Base-by-base conservation (phyloP, 169 alveolate genomes). In the Eimeria falciformis region DNA sequence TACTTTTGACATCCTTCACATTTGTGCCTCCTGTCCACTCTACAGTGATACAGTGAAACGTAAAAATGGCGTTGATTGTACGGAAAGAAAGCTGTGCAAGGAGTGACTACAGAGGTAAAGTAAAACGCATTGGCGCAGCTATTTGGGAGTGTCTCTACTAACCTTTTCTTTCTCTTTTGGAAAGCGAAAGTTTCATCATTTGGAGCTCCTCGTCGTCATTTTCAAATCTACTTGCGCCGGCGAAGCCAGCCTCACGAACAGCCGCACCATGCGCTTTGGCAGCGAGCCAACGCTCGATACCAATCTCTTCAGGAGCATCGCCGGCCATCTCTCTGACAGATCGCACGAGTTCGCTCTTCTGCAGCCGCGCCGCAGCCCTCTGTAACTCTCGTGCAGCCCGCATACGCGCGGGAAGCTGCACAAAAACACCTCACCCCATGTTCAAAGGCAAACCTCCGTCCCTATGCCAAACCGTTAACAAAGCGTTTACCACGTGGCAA, bases 161-260 rank as follows among this genome's bases (percentile, higher is more conserved):
- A 89, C 93, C 93, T 77, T 89, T 89, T n/a, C 90, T 29, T 7
- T 77, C 93, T 23, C 58, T 75, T n/a, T 89, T 89, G 69, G 90
- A 77, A 21, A 65, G 56, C 0, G 93, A 75, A 14, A 73, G 69
- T 1, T 90, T 71, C 82, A 89, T 62, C 83, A 89, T 81, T 11
- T 73, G 58, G 23, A 73, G 56, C 25, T 89, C 89, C 46, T 89
- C 90, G 11, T 66, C 85, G 58, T 73, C 90, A 11, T 58, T 90
- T 25, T 29, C 89, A 9, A 14, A 50, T 3, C 21, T 23, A 25
- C 68, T 37, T 37, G 0, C 86, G 33, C 65, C 65, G 2, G 25
- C 3, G 1, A 81, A 40, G 37, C 89, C 75, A 0, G 77, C 77
- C 75, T 55, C 77, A 18, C 89, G 47, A 3, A 65, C 89, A 14